A percentile compares a stretch with the other conserved stretches of the same genome.
Evolutionary conservation across 129 eudicot genomes (phyloP).

Genomic region (Deinandra increscens): DNA sequence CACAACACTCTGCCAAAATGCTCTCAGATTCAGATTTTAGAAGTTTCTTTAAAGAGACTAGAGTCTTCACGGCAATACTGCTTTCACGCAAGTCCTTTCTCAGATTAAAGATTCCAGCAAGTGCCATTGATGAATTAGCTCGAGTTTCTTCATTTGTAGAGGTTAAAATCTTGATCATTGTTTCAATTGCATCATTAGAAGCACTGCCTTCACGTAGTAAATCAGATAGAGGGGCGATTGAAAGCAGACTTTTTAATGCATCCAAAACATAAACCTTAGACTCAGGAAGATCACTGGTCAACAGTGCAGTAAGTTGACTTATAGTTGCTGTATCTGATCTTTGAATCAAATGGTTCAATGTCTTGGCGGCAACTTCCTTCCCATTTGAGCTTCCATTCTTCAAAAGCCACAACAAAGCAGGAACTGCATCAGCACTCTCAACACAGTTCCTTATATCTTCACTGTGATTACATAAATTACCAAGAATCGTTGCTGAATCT

Average conservation of each 20-base stretch:
- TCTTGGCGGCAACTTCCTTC: constrained; percentile 92
- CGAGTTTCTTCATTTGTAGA: constrained; percentile 80
- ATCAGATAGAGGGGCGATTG: constrained; percentile 77
- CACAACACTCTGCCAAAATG: constrained; percentile 66
- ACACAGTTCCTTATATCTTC: constrained; percentile 99
- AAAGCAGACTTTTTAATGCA: constrained; percentile 90
- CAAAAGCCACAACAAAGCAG: constrained; percentile 93
- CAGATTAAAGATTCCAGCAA: constrained; percentile 77
- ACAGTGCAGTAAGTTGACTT: constrained; percentile 89
- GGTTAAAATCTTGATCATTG: constrained; percentile 77
- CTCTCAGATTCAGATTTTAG: constrained; percentile 67
- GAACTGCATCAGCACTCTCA: constrained; percentile 99
- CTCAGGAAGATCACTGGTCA: constrained; percentile 97
- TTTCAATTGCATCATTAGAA: constrained; percentile 90
- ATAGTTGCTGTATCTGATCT: constrained; percentile 97
- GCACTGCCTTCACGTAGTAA: constrained; percentile 96
- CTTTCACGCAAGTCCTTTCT: constrained; percentile 97
- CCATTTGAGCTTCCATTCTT: constrained; percentile 97
- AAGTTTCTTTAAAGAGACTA: constrained; percentile 67
- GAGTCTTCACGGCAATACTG: constrained; percentile 68
- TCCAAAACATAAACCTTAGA: constrained; percentile 91
- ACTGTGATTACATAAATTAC: constrained; percentile 97
- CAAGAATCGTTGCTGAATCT: constrained; percentile 94
- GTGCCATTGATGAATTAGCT: constrained; percentile 80
- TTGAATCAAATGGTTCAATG: constrained; percentile 89